Percentiles rank a stretch among this genome's conserved stretches.
These are phyloP conservation scores for Fusarium sp. DNA, from an alignment of 2,329 filamentous ascomycete species.

Conservation along the genomic window DNA sequence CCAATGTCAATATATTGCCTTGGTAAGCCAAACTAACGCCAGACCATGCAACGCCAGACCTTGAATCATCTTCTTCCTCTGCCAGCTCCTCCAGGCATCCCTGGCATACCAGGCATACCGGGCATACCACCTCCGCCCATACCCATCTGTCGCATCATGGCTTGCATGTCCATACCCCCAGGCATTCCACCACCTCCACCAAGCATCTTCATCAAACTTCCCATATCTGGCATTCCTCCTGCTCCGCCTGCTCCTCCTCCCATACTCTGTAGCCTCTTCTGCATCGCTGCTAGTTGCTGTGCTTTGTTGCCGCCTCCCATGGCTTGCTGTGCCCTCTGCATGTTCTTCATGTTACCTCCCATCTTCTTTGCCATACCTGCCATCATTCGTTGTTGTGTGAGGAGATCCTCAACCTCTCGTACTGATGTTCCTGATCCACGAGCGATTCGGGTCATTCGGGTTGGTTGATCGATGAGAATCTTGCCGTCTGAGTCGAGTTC, in stretches of 20 bases:
- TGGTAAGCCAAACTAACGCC: constrained; percentile 23
- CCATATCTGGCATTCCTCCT: constrained; percentile 83
- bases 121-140: constrained; percentile 62
- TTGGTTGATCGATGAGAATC: constrained; percentile 91
- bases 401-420: constrained; percentile 90
- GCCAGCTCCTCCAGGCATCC: constrained; percentile 44
- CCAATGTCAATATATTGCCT: not conserved
- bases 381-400: constrained; percentile 99
- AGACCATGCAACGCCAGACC: constrained; percentile 28
- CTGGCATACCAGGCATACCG: constrained; percentile 52
- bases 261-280: constrained; percentile 94
- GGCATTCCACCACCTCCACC: constrained; percentile 71
- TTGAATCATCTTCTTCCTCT: constrained; percentile 51
- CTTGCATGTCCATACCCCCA: constrained; percentile 80
- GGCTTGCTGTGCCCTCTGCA: constrained; percentile 91
- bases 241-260: constrained; percentile 78
- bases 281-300: constrained; percentile 96
- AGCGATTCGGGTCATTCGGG: constrained; percentile 91
- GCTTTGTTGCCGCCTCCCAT: constrained; percentile 93
- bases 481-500: constrained; percentile 97
- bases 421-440: constrained; percentile 91
- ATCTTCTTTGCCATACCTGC: constrained; percentile 99
- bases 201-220: constrained; percentile 91
- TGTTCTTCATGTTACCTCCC: constrained; percentile 97
- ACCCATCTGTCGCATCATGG: constrained; percentile 81